A percentile compares a stretch with the other conserved stretches of the same genome.
phyloP scores from a whole-genome alignment of 257 asterid genomes.

The Nicotiana tomentosiformis region DNA sequence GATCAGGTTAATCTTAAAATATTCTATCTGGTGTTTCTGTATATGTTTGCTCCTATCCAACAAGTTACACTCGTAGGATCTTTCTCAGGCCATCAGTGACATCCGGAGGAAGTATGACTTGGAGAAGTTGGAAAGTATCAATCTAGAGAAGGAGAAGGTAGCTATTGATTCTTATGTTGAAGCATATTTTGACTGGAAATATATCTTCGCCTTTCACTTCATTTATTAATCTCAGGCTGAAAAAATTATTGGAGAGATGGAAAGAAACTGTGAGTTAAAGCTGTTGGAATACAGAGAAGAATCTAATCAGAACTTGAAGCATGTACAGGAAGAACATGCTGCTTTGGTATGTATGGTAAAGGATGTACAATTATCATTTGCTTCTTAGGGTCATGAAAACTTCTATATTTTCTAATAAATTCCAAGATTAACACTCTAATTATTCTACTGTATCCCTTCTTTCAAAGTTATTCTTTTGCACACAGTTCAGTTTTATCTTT shows the following conservation, averaged over 20 bases:
- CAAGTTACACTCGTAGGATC: slow-evolving; percentile 21
- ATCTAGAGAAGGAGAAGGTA: slow-evolving; percentile 88
- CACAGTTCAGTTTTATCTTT: not conserved
- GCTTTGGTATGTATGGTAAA: slow-evolving; percentile 46
- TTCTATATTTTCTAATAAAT: not conserved
- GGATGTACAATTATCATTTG: not conserved
- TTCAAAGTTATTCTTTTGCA: not conserved
- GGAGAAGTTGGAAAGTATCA: slow-evolving; percentile 73
- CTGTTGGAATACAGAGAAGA: slow-evolving; percentile 67
- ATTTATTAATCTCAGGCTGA: slow-evolving; percentile 51
- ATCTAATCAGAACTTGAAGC: slow-evolving; percentile 51
- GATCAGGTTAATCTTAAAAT: slow-evolving; percentile 56
- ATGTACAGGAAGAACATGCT: slow-evolving; percentile 78
- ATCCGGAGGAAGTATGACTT: slow-evolving; percentile 76
- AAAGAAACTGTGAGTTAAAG: slow-evolving; percentile 49
- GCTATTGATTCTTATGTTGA: slow-evolving; percentile 4
- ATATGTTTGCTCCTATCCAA: slow-evolving; percentile 9
- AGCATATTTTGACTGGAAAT: not conserved
- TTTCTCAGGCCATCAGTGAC: slow-evolving; percentile 81
- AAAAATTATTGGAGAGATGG: slow-evolving; percentile 54
- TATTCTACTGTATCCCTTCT: not conserved
- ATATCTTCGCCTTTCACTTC: slow-evolving; percentile 9
- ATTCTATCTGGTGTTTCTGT: not conserved
- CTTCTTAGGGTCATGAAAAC: slow-evolving; percentile 3
- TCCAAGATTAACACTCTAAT: not conserved